These are phyloP conservation scores for Phascolomyces articulosus DNA, from an alignment of 371 early-diverging fungal genomes.

Conservation along the genomic window DNA sequence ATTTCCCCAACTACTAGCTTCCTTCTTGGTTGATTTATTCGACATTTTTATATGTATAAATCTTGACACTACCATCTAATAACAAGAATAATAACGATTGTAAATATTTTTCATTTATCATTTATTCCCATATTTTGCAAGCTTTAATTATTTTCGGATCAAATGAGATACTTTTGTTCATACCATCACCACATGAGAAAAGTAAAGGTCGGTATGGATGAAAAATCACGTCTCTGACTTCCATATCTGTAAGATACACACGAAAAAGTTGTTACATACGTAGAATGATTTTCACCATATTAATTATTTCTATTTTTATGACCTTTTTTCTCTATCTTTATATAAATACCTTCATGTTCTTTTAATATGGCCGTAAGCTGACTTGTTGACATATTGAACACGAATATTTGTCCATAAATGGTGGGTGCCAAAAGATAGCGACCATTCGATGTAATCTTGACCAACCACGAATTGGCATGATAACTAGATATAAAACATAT, in stretches of 20 bases:
- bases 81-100: background rate
- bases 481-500: slow-evolving; percentile 59
- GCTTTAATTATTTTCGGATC: no score
- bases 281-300: no score
- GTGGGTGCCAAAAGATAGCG: slow-evolving; percentile 88
- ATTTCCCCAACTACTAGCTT: no score
- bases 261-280: no score
- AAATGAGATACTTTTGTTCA: no score
- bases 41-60: slow-evolving; percentile 26
- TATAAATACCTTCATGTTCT: slow-evolving; percentile 75
- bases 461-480: slow-evolving; percentile 90
- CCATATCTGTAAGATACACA: slow-evolving; percentile 79
- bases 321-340: background rate
- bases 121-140: no score
- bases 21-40: no score
- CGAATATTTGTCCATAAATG: slow-evolving; percentile 83
- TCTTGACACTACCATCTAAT: slow-evolving; percentile 40
- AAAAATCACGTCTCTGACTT: slow-evolving; percentile 89
- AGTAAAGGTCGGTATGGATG: slow-evolving; percentile 80
- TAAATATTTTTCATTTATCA: background rate
- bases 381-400: slow-evolving; percentile 77
- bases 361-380: slow-evolving; percentile 75
- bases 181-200: slow-evolving; percentile 87
- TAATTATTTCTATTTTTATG: background rate
- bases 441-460: slow-evolving; percentile 84